Percentiles rank a stretch among this genome's conserved stretches.
These are phyloP conservation scores for Tolypocladium tundrense DNA, from an alignment of 2,329 filamentous ascomycete species.

Conservation along the genomic window DNA sequence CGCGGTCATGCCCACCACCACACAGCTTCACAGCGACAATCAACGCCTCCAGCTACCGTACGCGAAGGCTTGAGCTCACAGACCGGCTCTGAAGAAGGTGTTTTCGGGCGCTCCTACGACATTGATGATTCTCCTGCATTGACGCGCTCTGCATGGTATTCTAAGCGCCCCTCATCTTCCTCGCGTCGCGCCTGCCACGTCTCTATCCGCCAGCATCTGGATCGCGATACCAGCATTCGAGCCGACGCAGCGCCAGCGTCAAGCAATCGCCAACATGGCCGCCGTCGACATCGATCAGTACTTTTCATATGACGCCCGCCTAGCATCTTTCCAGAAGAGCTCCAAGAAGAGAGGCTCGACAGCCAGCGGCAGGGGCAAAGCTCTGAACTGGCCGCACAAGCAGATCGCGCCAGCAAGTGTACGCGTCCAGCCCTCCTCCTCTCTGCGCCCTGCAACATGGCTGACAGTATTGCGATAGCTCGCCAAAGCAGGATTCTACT, in stretches of 20 bases:
- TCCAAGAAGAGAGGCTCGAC: constrained; percentile 62
- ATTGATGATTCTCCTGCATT: background rate
- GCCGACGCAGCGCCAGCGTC: constrained; percentile 9
- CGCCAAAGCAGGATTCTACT: constrained; percentile 86
- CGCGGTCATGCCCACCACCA: constrained; percentile 8
- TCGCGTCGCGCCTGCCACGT: constrained; percentile 9
- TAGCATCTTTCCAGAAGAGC: constrained; percentile 66
- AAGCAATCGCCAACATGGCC: constrained; percentile 16
- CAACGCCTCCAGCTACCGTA: background rate
- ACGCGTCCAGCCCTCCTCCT: constrained; percentile 4
- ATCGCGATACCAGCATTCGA: constrained; percentile 5
- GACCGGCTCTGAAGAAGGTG: background rate
- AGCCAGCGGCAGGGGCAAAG: constrained; percentile 42
- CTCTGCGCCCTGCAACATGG: background rate
- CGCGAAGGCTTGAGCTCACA: background rate
- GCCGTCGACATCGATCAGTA: constrained; percentile 33
- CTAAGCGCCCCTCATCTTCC: background rate
- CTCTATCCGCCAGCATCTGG: background rate
- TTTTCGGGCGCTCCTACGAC: background rate
- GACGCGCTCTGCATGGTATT: constrained; percentile 2
- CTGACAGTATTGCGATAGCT: constrained; percentile 45
- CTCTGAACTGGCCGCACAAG: constrained; percentile 66
- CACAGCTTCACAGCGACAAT: background rate
- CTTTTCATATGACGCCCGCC: constrained; percentile 61
- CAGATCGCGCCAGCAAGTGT: constrained; percentile 21